Percentiles rank a stretch among this genome's conserved stretches.
Evolutionary conservation across 495 filamentous ascomycete genomes (phyloP).

Genomic region (Aspergillus nidulans): DNA sequence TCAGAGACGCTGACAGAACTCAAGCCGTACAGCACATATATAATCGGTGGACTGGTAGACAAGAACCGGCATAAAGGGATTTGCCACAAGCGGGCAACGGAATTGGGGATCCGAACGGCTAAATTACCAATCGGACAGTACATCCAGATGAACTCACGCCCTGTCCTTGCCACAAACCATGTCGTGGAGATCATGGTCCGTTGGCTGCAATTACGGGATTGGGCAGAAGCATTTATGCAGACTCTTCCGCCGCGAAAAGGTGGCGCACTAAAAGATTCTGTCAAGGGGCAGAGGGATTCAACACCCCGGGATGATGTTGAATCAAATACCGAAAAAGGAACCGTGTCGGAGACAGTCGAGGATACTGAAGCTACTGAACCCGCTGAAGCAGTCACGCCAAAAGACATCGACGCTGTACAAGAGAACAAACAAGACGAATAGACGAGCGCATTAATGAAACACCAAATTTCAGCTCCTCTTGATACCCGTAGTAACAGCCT

Average conservation of each 20-base stretch:
- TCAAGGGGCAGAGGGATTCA: slow-evolving; percentile 4
- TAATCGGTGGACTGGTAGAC: slow-evolving; percentile 93
- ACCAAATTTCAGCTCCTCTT: not conserved
- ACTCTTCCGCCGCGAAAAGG: slow-evolving; percentile 86
- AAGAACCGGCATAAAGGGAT: slow-evolving; percentile 92
- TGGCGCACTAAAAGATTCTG: slow-evolving; percentile 46
- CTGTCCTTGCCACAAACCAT: slow-evolving; percentile 87
- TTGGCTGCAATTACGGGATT: slow-evolving; percentile 85
- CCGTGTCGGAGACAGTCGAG: slow-evolving; percentile 11
- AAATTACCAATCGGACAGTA: slow-evolving; percentile 90
- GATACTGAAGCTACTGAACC: slow-evolving; percentile 22
- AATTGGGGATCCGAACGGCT: slow-evolving; percentile 74
- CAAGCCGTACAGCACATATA: slow-evolving; percentile 81
- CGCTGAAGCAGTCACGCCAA: slow-evolving; percentile 19
- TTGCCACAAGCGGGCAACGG: slow-evolving; percentile 77
- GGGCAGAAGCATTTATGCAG: slow-evolving; percentile 81
- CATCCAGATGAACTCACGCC: slow-evolving; percentile 79
- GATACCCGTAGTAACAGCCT: too few species aligned
- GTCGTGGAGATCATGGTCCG: slow-evolving; percentile 93
- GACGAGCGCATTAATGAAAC: not conserved
- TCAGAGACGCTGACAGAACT: slow-evolving; percentile 73
- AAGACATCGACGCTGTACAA: not conserved
- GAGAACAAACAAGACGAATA: not conserved
- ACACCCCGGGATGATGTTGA: slow-evolving; percentile 14
- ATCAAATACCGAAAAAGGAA: slow-evolving; percentile 21